These are phyloP conservation scores for Phytopythium delawarense DNA, from an alignment of 352 stramenopile genomes.

Conservation along the genomic window DNA sequence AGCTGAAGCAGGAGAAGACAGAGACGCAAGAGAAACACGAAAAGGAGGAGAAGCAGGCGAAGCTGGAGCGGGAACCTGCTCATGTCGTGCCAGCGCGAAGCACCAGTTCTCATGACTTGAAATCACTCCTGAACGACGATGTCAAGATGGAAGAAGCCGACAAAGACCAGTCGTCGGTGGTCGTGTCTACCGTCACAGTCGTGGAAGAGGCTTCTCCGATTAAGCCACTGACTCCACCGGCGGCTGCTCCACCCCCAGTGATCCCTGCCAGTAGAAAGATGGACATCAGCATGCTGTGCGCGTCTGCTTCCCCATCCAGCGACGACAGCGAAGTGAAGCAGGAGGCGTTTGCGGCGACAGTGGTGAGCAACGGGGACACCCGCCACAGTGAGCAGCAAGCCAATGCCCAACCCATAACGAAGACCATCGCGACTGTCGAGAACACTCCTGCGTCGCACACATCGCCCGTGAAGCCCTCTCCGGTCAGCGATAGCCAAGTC, in stretches of 20 bases:
- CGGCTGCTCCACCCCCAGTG: not conserved
- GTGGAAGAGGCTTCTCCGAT: not conserved
- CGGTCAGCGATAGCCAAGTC: not conserved
- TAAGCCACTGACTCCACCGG: not conserved
- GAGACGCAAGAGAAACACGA: not conserved
- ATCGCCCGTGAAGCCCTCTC: not conserved
- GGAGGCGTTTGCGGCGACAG: not conserved
- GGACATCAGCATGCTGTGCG: slow-evolving; percentile 43
- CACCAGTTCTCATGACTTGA: not conserved
- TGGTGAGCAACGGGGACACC: not conserved
- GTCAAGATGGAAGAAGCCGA: slow-evolving; percentile 1
- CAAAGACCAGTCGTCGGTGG: not conserved
- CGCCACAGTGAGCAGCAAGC: not conserved
- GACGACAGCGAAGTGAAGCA: slow-evolving; percentile 8
- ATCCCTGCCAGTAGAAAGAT: slow-evolving; percentile 26
- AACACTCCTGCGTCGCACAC: not conserved
- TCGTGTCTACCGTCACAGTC: not conserved
- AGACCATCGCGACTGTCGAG: not conserved
- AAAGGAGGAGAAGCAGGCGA: not conserved
- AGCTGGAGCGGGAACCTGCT: not conserved
- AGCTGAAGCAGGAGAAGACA: not conserved
- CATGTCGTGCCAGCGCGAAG: not conserved
- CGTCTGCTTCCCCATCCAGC: slow-evolving; percentile 19
- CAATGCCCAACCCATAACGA: not conserved
- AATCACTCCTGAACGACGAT: slow-evolving; percentile 2